Evolutionary conservation across 2,329 filamentous ascomycete genomes (phyloP), one percentile per base, ranked within the genome.

Genomic region (Clarireedia paspali): DNA sequence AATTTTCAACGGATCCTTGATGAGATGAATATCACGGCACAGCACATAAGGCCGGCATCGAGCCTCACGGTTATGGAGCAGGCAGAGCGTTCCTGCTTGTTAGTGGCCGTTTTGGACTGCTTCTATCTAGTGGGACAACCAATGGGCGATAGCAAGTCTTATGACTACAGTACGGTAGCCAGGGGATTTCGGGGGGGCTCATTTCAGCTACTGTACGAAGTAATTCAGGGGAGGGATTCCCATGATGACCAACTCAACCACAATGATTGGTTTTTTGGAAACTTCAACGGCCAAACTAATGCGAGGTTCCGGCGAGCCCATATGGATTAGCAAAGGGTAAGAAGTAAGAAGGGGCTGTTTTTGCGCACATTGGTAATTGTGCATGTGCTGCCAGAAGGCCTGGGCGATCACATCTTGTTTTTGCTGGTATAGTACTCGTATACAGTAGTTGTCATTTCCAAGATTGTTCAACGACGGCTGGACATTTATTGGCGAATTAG

Each of bases 251-350:
- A 20, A 20, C 20, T 20, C 20, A 20, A 20, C 20, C 20, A 20
- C 20, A 20, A 20, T 2, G 20, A 20, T 17, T 42, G 42, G n/a
- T 17, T 27, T 38, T 47, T 38, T 42, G 44, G 34, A 53, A 53
- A 40, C 42, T 53, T 47, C 42, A 39, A 47, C 42, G 15, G 38
- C 10, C 17, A 46, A 47, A 46, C 50, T 53, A 47, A 53, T 53
- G 50, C 50, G 47, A 47, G 50, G 47, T 47, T 36, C 50, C 50
- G 50, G 27, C 39, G 30, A 26, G 24, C 23, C 44, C 9, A 20
- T 20, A 24, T 46, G 12, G 14, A 15, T 15, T 15, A 20, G 14
- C 50, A 36, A 53, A 44, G 17, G 47, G 23, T 12, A 47, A 27
- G n/a, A 42, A 42, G 20, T 20, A 53, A 42, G 26, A 26, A 17